Conservation (phyloP, 1,284 basidiomycete species). For the Malassezia japonica region DNA sequence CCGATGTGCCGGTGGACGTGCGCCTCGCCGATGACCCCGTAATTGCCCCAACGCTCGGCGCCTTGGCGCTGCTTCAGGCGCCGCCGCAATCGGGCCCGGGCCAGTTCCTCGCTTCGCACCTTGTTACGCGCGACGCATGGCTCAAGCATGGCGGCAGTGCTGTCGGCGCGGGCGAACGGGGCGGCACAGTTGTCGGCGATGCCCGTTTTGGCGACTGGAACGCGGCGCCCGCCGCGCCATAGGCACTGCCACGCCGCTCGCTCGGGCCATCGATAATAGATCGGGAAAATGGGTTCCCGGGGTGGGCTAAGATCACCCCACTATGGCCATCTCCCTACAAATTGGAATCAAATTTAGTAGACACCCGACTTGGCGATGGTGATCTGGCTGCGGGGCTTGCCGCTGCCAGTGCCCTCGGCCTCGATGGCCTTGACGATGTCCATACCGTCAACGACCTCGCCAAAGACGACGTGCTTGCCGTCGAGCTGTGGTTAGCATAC, state of each 20-base stretch:
- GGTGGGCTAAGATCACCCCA: neutral
- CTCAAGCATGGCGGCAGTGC: conserved; percentile 8
- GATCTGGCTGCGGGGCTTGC: conserved; percentile 38
- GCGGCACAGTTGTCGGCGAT: conserved; percentile 11
- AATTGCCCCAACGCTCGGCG: conserved; percentile 6
- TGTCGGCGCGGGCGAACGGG: conserved; percentile 5
- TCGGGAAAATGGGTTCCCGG: neutral
- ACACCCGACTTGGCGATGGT: conserved; percentile 45
- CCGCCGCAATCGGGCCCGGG: neutral
- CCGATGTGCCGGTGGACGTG: conserved; percentile 22
- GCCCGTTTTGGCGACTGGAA: conserved; percentile 14
- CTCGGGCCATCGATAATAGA: neutral
- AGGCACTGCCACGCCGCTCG: too few relatives aligned
- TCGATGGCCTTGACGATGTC: conserved; percentile 46
- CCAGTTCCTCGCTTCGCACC: neutral
- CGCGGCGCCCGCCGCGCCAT: neutral
- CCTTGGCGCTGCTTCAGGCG: conserved; percentile 5
- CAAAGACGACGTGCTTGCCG: conserved; percentile 48
- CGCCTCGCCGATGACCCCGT: neutral
- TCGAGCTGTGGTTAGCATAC: conserved; percentile 61
- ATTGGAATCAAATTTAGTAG: too few relatives aligned
- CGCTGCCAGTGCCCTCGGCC: conserved; percentile 30
- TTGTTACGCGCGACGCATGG: conserved; percentile 5
- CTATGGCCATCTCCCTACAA: neutral
- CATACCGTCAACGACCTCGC: conserved; percentile 31